These are phyloP conservation scores for Talaromyces stipitatus DNA, from an alignment of 495 filamentous ascomycete genomes.

Conservation along the genomic window DNA sequence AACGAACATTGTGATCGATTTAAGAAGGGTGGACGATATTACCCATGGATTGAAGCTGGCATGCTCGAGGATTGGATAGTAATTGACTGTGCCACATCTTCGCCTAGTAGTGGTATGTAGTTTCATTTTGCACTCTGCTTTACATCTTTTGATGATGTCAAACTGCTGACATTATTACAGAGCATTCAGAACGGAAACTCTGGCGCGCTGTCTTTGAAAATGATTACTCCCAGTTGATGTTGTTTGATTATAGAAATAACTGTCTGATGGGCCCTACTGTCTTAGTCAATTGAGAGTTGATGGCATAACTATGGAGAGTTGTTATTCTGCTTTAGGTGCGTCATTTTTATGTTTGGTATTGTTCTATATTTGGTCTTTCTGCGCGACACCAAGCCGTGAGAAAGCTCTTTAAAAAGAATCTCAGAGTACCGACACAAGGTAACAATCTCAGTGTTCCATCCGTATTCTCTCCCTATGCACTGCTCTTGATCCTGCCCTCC, in stretches of 20 bases:
- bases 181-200: neutral
- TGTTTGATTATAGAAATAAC: conserved; percentile 8
- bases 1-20: conserved; percentile 10
- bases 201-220: conserved; percentile 5
- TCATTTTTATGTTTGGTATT: no score
- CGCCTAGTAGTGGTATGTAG: conserved; percentile 5
- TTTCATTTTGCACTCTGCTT: neutral
- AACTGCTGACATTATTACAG: conserved; percentile 5
- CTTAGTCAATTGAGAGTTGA: no score
- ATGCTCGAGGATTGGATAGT: conserved; percentile 11
- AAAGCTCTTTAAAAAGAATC: no score
- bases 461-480: neutral
- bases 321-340: no score
- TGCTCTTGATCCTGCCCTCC: neutral
- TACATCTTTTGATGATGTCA: conserved; percentile 5
- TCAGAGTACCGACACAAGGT: no score
- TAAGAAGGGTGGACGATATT: conserved; percentile 6
- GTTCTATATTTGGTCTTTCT: no score
- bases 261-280: neutral
- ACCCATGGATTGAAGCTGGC: conserved; percentile 8
- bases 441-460: no score
- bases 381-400: no score
- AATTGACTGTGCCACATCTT: conserved; percentile 12
- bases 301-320: no score
- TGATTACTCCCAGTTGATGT: conserved; percentile 6